phyloP scores from a whole-genome alignment of 139 green algal species.

The Picochlorum sp. region DNA sequence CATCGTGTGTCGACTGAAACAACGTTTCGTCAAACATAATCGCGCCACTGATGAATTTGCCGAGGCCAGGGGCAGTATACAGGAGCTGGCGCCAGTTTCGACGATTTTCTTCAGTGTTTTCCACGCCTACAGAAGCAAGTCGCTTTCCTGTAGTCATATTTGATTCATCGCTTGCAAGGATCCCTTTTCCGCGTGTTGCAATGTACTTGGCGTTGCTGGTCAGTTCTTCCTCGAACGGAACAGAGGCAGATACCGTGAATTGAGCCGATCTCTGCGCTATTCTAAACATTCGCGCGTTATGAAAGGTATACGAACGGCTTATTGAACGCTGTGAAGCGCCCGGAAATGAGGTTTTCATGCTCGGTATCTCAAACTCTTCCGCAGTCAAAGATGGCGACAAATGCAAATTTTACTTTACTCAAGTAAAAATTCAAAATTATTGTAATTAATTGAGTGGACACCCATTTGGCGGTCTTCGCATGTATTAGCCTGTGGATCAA shows the following conservation, averaged over 20 bases:
- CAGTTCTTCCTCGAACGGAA: conserved; percentile 55
- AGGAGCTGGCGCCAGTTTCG: conserved; percentile 71
- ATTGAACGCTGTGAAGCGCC: too few relatives aligned
- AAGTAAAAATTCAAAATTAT: too few relatives aligned
- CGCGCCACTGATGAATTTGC: conserved; percentile 79
- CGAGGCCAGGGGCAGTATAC: conserved; percentile 47
- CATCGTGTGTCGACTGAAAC: conserved; percentile 44
- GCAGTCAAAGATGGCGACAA: too few relatives aligned
- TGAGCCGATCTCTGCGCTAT: too few relatives aligned
- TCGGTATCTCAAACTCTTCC: too few relatives aligned
- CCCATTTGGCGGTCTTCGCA: too few relatives aligned
- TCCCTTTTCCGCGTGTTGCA: conserved; percentile 17
- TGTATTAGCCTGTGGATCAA: too few relatives aligned
- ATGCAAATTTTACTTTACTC: too few relatives aligned
- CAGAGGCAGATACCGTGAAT: neutral
- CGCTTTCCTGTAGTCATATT: conserved; percentile 82
- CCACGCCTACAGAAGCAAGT: conserved; percentile 61
- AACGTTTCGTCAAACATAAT: conserved; percentile 98
- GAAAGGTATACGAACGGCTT: too few relatives aligned
- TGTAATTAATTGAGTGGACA: too few relatives aligned
- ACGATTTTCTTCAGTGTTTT: conserved; percentile 79
- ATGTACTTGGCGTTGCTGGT: conserved; percentile 60
- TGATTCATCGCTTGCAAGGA: conserved; percentile 70
- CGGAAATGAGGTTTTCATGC: too few relatives aligned
- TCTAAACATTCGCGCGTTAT: too few relatives aligned